Evolutionary conservation across 148 eudicot genomes (phyloP).

Genomic region (Vaccinium vitisidaea): DNA sequence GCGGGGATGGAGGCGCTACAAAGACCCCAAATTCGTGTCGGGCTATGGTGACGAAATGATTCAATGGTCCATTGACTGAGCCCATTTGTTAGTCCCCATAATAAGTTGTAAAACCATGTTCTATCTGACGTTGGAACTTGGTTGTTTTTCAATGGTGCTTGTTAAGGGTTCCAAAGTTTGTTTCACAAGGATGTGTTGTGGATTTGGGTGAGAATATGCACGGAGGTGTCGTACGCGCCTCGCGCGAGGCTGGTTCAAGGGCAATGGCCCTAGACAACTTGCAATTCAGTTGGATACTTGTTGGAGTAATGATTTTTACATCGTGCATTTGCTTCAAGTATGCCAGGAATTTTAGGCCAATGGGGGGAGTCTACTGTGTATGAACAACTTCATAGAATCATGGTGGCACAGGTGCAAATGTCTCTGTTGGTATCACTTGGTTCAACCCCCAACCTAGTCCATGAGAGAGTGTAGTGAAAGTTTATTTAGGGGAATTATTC

Average conservation of each 20-base stretch:
- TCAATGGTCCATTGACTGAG: neutral
- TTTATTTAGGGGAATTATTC: no score
- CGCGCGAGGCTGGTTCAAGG: slow-evolving; percentile 52
- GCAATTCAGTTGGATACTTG: slow-evolving; percentile 90
- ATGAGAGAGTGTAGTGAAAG: neutral
- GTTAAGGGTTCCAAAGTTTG: slow-evolving; percentile 74
- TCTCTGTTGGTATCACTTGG: slow-evolving; percentile 27
- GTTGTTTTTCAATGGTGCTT: slow-evolving; percentile 77
- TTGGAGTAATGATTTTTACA: slow-evolving; percentile 49
- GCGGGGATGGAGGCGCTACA: no score
- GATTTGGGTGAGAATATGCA: slow-evolving; percentile 28
- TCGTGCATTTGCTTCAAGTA: slow-evolving; percentile 35
- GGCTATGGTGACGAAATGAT: neutral
- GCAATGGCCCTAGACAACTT: slow-evolving; percentile 77
- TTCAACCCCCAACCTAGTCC: slow-evolving; percentile 27
- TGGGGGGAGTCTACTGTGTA: slow-evolving; percentile 31
- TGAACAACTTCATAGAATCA: slow-evolving; percentile 32
- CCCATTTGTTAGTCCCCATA: neutral
- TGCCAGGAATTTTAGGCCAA: slow-evolving; percentile 28
- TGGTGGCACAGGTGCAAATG: slow-evolving; percentile 23
- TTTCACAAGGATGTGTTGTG: slow-evolving; percentile 57
- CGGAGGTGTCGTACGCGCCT: slow-evolving; percentile 40
- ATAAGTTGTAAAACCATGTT: neutral
- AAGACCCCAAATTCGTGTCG: no score
- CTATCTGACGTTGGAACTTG: neutral